Evolutionary conservation across 345 rosid genomes (phyloP).

Genomic region (Punica granatum): DNA sequence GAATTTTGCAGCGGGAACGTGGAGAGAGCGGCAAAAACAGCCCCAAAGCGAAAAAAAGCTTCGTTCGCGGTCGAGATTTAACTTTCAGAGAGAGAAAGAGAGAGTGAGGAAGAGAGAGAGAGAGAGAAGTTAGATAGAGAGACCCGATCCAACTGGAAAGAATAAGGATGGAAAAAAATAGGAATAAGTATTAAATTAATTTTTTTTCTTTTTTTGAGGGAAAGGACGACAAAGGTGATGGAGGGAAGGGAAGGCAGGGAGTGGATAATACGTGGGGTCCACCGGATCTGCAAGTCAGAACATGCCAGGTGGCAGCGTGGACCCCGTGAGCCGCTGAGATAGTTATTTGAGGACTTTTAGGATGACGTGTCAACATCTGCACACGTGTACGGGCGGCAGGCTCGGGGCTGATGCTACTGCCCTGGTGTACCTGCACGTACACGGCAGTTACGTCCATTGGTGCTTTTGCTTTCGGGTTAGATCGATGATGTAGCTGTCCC

Average conservation of each 20-base stretch:
- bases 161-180: background rate
- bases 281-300: background rate
- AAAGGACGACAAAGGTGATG: background rate
- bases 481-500: too few species aligned
- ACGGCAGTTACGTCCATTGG: background rate
- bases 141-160: conserved; percentile 3
- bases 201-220: background rate
- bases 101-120: conserved; percentile 5
- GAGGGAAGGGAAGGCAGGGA: background rate
- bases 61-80: conserved; percentile 13
- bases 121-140: background rate
- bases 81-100: conserved; percentile 9
- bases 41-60: conserved; percentile 1
- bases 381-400: too few species aligned
- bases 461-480: too few species aligned
- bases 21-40: conserved; percentile 14
- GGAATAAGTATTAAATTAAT: too few species aligned
- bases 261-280: background rate
- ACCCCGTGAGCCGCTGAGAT: too few species aligned
- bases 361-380: conserved; percentile 5
- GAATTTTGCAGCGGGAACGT: conserved; percentile 15
- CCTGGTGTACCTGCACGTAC: background rate
- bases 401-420: background rate
- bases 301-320: too few species aligned
- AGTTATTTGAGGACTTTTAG: background rate